Conservation (phyloP, 768 basidiomycete genomes). For the Hericium coralloides region DNA sequence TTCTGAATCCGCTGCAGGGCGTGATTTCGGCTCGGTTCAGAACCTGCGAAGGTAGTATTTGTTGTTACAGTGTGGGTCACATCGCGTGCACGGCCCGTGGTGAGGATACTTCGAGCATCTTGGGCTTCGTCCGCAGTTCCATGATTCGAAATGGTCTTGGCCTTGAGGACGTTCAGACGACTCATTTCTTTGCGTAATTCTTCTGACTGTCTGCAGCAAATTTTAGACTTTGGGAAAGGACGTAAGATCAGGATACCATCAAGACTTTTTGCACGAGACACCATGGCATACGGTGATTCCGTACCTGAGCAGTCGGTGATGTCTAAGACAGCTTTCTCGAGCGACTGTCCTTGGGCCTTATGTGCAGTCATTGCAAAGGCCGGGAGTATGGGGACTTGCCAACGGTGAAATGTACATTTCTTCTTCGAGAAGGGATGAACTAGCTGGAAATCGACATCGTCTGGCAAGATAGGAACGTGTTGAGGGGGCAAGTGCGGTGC, state of each 20-base stretch:
- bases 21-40: no score
- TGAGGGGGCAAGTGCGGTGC: slow-evolving; percentile 8
- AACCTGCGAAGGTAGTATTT: no score
- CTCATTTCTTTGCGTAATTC: not conserved
- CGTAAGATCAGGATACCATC: slow-evolving; percentile 25
- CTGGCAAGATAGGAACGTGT: slow-evolving; percentile 17
- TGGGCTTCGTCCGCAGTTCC: no score
- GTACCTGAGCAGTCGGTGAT: slow-evolving; percentile 22
- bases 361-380: slow-evolving; percentile 33
- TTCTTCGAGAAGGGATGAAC: slow-evolving; percentile 15
- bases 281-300: slow-evolving; percentile 34
- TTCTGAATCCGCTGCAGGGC: no score
- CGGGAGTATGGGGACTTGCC: slow-evolving; percentile 28
- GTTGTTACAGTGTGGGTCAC: no score
- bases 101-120: no score
- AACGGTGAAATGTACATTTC: slow-evolving; percentile 17
- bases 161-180: not conserved
- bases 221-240: slow-evolving; percentile 12
- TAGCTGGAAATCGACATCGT: slow-evolving; percentile 13
- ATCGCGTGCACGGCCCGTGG: no score
- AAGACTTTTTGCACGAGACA: slow-evolving; percentile 15
- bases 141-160: no score
- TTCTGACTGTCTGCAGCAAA: slow-evolving; percentile 2
- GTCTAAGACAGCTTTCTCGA: slow-evolving; percentile 25
- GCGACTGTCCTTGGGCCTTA: slow-evolving; percentile 30